These are phyloP conservation scores for Microcyclosporella mali DNA, from an alignment of 2,329 filamentous ascomycete genomes.

Conservation along the genomic window DNA sequence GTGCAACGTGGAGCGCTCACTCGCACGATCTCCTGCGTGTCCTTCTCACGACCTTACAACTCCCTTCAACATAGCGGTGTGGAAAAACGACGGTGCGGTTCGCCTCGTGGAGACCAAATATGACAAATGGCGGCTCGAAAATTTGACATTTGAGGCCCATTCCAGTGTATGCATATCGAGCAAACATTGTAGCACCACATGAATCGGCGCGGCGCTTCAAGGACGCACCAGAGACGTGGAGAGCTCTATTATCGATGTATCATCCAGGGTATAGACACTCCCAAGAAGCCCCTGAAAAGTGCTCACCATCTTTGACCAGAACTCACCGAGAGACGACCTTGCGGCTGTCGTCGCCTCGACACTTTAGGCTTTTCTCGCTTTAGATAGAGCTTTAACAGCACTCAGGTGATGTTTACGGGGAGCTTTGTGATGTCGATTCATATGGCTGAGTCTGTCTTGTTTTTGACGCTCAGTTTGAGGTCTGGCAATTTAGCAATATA, in stretches of 20 bases:
- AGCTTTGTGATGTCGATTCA: constrained; percentile 25
- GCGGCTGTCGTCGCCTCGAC: constrained; percentile 20
- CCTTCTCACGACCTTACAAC: constrained; percentile 17
- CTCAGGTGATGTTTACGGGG: constrained; percentile 44
- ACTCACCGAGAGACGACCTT: constrained; percentile 31
- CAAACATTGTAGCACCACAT: constrained; percentile 37
- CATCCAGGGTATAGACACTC: constrained; percentile 40
- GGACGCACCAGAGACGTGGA: constrained; percentile 42
- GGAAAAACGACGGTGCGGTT: constrained; percentile 22
- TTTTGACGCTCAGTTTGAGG: constrained; percentile 33
- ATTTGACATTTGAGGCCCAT: constrained; percentile 28
- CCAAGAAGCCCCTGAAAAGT: constrained; percentile 40
- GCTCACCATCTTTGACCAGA: constrained; percentile 42
- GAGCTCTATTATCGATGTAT: constrained; percentile 36
- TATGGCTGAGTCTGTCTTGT: constrained; percentile 29
- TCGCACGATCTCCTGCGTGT: background rate
- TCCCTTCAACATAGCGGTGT: constrained; percentile 25
- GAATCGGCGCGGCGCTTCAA: constrained; percentile 43
- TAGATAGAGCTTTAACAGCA: constrained; percentile 37
- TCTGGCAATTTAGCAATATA: constrained; percentile 24
- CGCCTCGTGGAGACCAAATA: constrained; percentile 26
- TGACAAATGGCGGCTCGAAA: constrained; percentile 24
- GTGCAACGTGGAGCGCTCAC: background rate
- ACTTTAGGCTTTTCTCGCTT: constrained; percentile 21
- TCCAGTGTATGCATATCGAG: constrained; percentile 23